Evolutionary conservation across 2,329 filamentous ascomycete genomes (phyloP), one percentile per base, ranked within the genome.

Genomic region (Talaromyces sp.): DNA sequence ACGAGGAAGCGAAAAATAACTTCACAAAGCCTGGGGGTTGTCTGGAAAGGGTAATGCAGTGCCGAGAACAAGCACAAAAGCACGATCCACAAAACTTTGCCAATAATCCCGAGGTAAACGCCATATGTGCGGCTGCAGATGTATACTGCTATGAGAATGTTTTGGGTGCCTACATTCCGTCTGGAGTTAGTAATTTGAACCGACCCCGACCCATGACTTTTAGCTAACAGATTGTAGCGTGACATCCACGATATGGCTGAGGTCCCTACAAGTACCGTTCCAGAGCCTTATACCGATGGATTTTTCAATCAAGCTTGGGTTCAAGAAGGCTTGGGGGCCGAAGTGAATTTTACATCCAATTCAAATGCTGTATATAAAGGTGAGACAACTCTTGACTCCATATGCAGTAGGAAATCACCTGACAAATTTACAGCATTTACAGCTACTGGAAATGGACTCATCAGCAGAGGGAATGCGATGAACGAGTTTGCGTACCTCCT

Each of bases 231-330:
- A 9, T 3, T n/a, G 19, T 13, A 53, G 51, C 51, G 51, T 53
- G 32, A 31, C 14, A 31, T 53, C 19, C 26, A 53, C 13, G 51
- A 53, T 14, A 32, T 53, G 24, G 51, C 51, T 17, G 27, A 53
- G 27, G n/a, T 53, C 17, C 51, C 51, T 19, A 53, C 51, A 13
- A 11, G 13, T 10, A 53, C 51, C 27, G n/a, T 32, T 5, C 51
- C 51, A 32, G 10, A 13, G 5, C 26, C 51, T 31, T 53, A 53
- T 53, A 81, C 80, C 67, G 68, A 78, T 10, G 82, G 82, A 2
- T 88, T 80, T 69, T 76, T 89, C 35, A 85, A 82, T 66, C 79
- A 84, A 62, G 74, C 78, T 3, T 79, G 81, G 66, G 82, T 87
- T 0, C 84, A 87, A 66, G 69, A 71, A 5, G 82, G 82, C 0